Conservation (phyloP, 768 basidiomycete genomes). For the Panus rudis region DNA sequence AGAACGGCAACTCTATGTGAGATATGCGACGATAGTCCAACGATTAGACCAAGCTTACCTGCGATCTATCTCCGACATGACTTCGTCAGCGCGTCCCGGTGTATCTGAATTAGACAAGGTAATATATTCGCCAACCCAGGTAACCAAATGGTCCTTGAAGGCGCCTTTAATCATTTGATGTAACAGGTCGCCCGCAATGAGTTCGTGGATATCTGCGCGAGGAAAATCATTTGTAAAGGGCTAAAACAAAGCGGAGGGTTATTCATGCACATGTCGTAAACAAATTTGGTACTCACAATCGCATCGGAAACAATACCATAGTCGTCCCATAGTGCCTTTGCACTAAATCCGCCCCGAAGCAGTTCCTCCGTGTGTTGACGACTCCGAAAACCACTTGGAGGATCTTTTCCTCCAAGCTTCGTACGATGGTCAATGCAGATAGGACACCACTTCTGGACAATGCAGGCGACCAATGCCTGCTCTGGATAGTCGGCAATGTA, state of each 20-base stretch:
- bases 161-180: constrained; percentile 27
- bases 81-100: constrained; percentile 4
- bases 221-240: constrained; percentile 28
- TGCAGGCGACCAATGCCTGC: constrained; percentile 17
- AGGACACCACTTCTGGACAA: constrained; percentile 19
- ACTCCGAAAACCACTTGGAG: not conserved
- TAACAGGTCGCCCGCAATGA: constrained; percentile 22
- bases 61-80: constrained; percentile 25
- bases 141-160: constrained; percentile 30
- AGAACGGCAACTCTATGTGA: not conserved
- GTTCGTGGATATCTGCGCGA: constrained; percentile 24
- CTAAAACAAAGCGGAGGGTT: constrained; percentile 8
- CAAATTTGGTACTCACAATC: not conserved
- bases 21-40: not conserved
- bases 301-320: constrained; percentile 5
- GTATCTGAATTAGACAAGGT: constrained; percentile 3
- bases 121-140: constrained; percentile 24
- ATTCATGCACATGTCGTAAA: not conserved
- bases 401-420: not conserved
- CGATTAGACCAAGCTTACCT: constrained; percentile 11
- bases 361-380: not conserved
- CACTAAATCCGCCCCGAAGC: not conserved
- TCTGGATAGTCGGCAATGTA: constrained; percentile 29
- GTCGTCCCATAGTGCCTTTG: constrained; percentile 4
- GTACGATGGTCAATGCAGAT: constrained; percentile 3